phyloP scores from a whole-genome alignment of 768 basidiomycete genomes.

The Tulasnella sp. region DNA sequence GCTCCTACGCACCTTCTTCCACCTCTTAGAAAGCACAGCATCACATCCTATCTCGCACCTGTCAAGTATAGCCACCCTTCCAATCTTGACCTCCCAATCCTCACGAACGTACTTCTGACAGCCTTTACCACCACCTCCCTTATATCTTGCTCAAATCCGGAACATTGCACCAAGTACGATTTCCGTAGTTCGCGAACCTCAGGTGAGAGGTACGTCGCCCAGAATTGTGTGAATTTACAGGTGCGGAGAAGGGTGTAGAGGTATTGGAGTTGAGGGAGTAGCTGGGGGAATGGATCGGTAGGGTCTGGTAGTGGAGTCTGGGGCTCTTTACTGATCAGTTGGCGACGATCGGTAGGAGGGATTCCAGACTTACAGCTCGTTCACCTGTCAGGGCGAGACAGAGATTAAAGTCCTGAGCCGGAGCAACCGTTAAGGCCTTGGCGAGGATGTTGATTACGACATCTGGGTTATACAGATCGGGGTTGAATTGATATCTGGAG shows the following conservation, averaged over 20 bases:
- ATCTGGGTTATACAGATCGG: conserved; percentile 84
- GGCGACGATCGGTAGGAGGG: no score
- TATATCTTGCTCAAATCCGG: conserved; percentile 76
- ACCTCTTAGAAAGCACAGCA: no score
- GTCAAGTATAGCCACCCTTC: conserved; percentile 59
- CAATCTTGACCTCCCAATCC: conserved; percentile 56
- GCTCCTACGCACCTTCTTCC: no score
- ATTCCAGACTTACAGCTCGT: conserved; percentile 27
- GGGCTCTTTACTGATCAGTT: no score
- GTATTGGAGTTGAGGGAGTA: conserved; percentile 56
- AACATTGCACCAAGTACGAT: conserved; percentile 76
- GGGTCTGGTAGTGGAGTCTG: conserved; percentile 30
- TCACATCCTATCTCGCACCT: conserved; percentile 34
- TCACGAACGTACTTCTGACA: conserved; percentile 67
- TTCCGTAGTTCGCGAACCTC: conserved; percentile 62
- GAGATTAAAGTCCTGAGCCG: conserved; percentile 88
- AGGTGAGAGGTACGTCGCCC: conserved; percentile 62
- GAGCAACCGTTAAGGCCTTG: conserved; percentile 75
- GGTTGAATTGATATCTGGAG: conserved; percentile 88
- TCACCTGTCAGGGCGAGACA: conserved; percentile 89
- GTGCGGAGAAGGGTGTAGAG: conserved; percentile 65
- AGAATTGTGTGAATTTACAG: conserved; percentile 83
- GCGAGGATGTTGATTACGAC: conserved; percentile 91
- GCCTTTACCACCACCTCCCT: conserved; percentile 67
- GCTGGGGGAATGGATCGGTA: conserved; percentile 64